Evolutionary conservation across 2,329 filamentous ascomycete genomes (phyloP).

Genomic region (Spiromastix sp.): DNA sequence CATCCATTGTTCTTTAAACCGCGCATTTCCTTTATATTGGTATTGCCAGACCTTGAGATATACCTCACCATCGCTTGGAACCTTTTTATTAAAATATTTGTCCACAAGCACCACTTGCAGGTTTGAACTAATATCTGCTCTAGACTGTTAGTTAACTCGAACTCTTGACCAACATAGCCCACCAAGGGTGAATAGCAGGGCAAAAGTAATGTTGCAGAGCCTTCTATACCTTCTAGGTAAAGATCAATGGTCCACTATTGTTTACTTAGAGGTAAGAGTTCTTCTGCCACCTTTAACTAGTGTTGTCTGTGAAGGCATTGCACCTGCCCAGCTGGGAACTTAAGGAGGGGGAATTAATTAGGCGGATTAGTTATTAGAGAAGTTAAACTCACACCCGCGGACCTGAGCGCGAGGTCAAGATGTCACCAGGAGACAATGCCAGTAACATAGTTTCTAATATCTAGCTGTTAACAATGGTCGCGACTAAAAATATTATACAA

Average conservation of each 20-base stretch:
- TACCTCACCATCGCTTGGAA: conserved; percentile 17
- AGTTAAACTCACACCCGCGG: no score
- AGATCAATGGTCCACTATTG: conserved; percentile 6
- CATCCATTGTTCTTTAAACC: conserved; percentile 10
- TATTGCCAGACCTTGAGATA: conserved; percentile 22
- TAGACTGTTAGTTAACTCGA: no score
- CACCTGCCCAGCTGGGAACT: no score
- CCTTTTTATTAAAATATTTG: conserved; percentile 20
- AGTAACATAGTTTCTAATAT: conserved; percentile 21
- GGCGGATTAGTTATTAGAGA: no score
- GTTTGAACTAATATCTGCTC: conserved; percentile 16
- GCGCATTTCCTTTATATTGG: conserved; percentile 7
- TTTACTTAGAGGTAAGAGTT: conserved; percentile 1
- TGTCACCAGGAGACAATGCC: no score
- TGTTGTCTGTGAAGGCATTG: no score
- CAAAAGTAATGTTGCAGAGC: no score
- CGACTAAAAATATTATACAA: conserved; percentile 15
- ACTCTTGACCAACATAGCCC: no score
- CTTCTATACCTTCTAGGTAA: conserved; percentile 7
- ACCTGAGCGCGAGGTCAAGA: no score
- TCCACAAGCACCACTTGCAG: conserved; percentile 16
- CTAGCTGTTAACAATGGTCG: conserved; percentile 14
- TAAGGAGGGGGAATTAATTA: no score
- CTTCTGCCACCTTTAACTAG: no score
- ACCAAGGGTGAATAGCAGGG: no score